Evolutionary conservation across 2,329 filamentous ascomycete genomes (phyloP).

Genomic region (Arthrobotrys conoides): DNA sequence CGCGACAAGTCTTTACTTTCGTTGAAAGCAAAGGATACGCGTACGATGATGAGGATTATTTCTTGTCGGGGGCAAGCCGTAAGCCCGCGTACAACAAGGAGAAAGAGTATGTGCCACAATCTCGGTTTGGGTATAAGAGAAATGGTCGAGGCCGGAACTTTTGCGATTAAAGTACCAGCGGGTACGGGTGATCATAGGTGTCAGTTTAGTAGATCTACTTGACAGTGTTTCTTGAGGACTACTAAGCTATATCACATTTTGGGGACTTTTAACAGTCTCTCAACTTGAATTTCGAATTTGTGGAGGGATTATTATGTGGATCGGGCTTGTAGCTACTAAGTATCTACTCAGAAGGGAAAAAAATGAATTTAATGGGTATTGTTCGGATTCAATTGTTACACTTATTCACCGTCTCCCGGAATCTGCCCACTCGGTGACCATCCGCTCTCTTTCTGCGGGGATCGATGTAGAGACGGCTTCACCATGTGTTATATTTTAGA

Average conservation of each 20-base stretch:
- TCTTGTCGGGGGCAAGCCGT: not conserved
- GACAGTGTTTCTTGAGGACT: too few species aligned
- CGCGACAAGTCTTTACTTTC: not conserved
- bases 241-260: too few species aligned
- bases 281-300: too few species aligned
- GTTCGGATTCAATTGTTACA: not conserved
- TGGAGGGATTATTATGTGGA: not conserved
- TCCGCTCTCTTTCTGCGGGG: too few species aligned
- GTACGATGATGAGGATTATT: not conserved
- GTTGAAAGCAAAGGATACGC: too few species aligned
- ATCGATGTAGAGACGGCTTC: too few species aligned
- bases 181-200: too few species aligned
- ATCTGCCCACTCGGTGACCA: too few species aligned
- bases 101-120: not conserved
- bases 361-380: not conserved
- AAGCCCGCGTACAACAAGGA: not conserved
- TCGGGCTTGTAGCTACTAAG: not conserved
- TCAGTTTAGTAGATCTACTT: too few species aligned
- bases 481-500: too few species aligned
- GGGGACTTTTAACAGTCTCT: too few species aligned
- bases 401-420: too few species aligned
- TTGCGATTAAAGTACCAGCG: not conserved
- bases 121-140: not conserved
- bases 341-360: not conserved
- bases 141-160: not conserved